phyloP scores from a whole-genome alignment of 768 basidiomycete genomes.

The Hygrocybe punicea region DNA sequence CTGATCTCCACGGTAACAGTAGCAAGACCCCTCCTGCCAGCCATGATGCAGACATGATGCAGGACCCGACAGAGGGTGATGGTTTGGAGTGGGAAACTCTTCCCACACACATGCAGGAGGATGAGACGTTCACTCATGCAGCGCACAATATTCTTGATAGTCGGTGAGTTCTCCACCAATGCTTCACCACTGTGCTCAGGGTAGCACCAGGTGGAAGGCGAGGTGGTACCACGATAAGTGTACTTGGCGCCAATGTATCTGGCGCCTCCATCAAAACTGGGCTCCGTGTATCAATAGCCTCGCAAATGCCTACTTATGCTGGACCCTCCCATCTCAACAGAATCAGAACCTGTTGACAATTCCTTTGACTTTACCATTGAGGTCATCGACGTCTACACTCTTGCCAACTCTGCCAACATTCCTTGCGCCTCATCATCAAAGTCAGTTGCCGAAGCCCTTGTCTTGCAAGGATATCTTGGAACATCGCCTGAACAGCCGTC shows the following conservation, averaged over 20 bases:
- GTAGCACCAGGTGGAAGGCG: neutral
- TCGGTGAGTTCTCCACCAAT: neutral
- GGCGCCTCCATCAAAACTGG: neutral
- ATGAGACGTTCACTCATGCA: neutral
- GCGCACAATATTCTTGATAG: neutral
- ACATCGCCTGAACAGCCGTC: slow-evolving; percentile 13
- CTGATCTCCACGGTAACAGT: too few relatives aligned
- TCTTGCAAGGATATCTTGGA: slow-evolving; percentile 17
- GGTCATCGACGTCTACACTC: slow-evolving; percentile 15
- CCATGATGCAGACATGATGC: too few relatives aligned
- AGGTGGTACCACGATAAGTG: neutral
- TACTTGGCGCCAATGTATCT: neutral
- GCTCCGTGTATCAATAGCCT: neutral
- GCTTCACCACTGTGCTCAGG: neutral
- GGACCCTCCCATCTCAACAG: slow-evolving; percentile 1
- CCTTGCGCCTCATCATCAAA: neutral
- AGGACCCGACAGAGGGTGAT: too few relatives aligned
- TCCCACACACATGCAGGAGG: neutral
- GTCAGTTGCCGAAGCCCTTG: slow-evolving; percentile 14
- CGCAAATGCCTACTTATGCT: slow-evolving; percentile 2
- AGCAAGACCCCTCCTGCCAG: too few relatives aligned
- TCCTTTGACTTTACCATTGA: slow-evolving; percentile 11
- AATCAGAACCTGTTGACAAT: neutral
- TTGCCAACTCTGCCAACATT: slow-evolving; percentile 7
- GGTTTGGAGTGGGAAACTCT: too few relatives aligned